Conservation (phyloP, 2,329 filamentous ascomycete genomes). For the Ceratocystis cubensis region DNA sequence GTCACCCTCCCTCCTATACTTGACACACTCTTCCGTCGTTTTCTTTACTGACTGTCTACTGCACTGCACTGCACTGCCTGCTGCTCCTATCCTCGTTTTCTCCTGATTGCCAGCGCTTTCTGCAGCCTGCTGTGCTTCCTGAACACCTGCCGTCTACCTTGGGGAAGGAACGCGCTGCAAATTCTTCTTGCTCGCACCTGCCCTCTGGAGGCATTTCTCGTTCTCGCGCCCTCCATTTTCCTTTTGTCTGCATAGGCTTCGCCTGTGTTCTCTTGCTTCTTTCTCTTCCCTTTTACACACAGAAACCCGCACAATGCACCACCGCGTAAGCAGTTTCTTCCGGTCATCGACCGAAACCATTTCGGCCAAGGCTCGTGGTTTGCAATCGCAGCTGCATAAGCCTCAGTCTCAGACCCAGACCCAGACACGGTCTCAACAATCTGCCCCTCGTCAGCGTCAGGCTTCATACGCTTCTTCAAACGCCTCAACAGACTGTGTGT, state of each 20-base stretch:
- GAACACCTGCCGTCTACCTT: neutral
- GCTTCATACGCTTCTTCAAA: constrained; percentile 19
- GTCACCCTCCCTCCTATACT: neutral
- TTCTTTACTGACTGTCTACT: too few species aligned
- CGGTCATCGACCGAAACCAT: constrained; percentile 44
- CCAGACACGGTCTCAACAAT: neutral
- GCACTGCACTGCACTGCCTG: too few species aligned
- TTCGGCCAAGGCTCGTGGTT: constrained; percentile 20
- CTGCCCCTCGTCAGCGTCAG: constrained; percentile 15
- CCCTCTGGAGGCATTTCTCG: neutral
- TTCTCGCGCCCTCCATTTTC: neutral
- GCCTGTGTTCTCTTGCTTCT: neutral
- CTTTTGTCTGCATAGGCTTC: neutral
- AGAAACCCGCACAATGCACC: constrained; percentile 38
- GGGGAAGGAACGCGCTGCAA: constrained; percentile 2
- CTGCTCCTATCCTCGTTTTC: neutral
- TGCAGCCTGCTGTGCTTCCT: neutral
- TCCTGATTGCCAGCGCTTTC: neutral
- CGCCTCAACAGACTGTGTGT: constrained; percentile 25
- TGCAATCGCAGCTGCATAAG: constrained; percentile 16
- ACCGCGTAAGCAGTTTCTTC: constrained; percentile 46
- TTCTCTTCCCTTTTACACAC: neutral
- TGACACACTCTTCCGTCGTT: too few species aligned
- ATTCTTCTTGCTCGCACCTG: constrained; percentile 7
- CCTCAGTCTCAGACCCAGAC: constrained; percentile 17